Conservation (phyloP, 139 green algal species). For the Monoraphidium neglectum region DNA sequence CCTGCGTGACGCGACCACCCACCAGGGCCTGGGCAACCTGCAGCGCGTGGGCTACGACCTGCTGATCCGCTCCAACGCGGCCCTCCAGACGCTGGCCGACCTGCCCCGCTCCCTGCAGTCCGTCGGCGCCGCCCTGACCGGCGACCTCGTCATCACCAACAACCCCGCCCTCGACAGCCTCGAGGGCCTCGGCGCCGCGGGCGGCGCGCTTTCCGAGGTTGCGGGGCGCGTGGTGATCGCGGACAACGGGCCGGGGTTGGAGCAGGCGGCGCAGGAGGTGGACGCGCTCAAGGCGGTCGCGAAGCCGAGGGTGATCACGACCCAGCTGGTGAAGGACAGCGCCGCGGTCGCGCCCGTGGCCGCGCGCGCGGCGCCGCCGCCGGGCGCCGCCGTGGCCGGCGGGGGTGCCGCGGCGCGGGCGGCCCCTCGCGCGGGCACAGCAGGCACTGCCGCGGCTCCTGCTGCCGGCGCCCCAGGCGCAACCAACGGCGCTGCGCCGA, state of each 20-base stretch:
- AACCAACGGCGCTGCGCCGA: no score
- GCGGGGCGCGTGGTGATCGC: background rate
- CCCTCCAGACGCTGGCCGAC: slow-evolving; percentile 2
- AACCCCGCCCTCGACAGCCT: slow-evolving; percentile 14
- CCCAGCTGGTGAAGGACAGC: background rate
- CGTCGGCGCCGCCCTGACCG: slow-evolving; percentile 3
- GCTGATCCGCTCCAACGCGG: slow-evolving; percentile 2
- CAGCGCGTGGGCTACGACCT: slow-evolving; percentile 20
- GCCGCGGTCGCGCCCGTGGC: background rate
- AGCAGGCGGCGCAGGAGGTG: background rate
- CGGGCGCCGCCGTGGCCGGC: background rate
- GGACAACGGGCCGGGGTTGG: background rate
- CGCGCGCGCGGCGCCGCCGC: background rate
- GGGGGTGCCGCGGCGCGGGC: background rate
- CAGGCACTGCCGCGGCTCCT: background rate
- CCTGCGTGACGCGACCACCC: no score
- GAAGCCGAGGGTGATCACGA: background rate
- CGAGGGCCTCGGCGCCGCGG: background rate
- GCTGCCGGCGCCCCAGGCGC: no score
- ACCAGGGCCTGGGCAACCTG: slow-evolving; percentile 17
- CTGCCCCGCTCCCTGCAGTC: slow-evolving; percentile 4
- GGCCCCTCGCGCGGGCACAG: background rate
- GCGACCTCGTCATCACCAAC: slow-evolving; percentile 22
- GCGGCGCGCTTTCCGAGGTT: background rate
- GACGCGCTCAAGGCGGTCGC: slow-evolving; percentile 3